phyloP scores from a whole-genome alignment of 1,284 basidiomycete species.

The Melampsora larici-populina region DNA sequence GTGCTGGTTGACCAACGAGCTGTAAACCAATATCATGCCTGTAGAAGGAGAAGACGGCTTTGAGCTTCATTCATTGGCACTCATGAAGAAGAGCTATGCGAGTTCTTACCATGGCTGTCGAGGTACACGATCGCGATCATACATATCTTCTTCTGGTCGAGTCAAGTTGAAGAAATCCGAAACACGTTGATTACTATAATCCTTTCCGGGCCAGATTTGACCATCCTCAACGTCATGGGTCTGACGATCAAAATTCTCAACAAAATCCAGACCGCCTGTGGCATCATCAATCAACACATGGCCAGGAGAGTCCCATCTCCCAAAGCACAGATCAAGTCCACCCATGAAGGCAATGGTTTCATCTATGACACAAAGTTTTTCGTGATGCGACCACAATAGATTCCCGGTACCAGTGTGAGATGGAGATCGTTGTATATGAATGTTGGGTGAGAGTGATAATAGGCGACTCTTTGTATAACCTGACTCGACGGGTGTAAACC shows the following conservation, averaged over 20 bases:
- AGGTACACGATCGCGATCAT: conserved; percentile 80
- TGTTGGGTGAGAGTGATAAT: conserved; percentile 80
- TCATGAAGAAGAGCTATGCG: neutral
- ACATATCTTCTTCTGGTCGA: conserved; percentile 91
- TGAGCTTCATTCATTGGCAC: neutral
- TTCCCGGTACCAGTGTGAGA: conserved; percentile 97
- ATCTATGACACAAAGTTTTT: conserved; percentile 96
- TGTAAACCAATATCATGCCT: conserved; percentile 97
- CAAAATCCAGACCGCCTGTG: conserved; percentile 44
- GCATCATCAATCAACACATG: conserved; percentile 86
- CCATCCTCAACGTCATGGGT: conserved; percentile 61
- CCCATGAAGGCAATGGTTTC: conserved; percentile 98
- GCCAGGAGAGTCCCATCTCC: conserved; percentile 75
- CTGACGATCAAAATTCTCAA: conserved; percentile 55
- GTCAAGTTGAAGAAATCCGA: conserved; percentile 81
- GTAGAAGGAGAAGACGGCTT: neutral
- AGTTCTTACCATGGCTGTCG: conserved; percentile 85
- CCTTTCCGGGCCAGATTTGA: conserved; percentile 88
- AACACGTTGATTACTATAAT: conserved; percentile 87
- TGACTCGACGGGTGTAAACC: conserved; percentile 66
- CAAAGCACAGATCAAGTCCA: conserved; percentile 77
- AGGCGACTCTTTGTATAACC: conserved; percentile 89
- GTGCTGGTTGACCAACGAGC: conserved; percentile 90
- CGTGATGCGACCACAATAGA: conserved; percentile 98
- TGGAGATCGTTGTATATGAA: conserved; percentile 93